Base-by-base conservation (phyloP, 768 basidiomycete species). In the Trametes cubensis region DNA sequence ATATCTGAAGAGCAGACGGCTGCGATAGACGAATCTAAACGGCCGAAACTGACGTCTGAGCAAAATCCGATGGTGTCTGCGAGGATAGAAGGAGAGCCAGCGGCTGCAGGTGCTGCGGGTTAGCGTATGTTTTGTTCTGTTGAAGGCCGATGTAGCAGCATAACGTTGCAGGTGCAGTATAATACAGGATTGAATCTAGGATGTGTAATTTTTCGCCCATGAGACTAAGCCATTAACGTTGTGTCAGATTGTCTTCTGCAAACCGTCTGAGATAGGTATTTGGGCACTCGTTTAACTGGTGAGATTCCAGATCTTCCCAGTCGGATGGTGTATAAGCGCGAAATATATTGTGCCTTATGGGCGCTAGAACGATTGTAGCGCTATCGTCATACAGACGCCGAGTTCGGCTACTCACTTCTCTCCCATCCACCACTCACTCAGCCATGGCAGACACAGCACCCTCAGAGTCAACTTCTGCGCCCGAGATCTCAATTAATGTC, bases 401-500 rank as follows among this genome's bases (percentile, higher is more conserved):
- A 39, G 20, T 10, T 25, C 7, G 13, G 1, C 18, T 14, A 10
- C 62, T 42, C 45, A 25, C 25, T 15, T 55, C 58, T 55, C 50
- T 18, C n/a, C 14, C 21, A n/a, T 28, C 28, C 20, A 41, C 40
- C 23, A 38, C 57, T 48, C 38, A 41, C 39, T 38, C 38, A 41
- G 38, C 58, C 49, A 60, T 60, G 58, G 45, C 63, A 42, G 55
- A 60, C 58, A 57, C 63, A 11, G 44, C 55, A 39, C 51, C 63
- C 4, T 15, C 64, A 39, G 52, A 54, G 46, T 49, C 61, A 28
- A 51, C 65, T 3, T 46, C 62, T 30, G 47, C 65, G 17, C 66
- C 72, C 34, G 74, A 75, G 57, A 71, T 75, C 30, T 66, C 69
- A 51, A 74, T 75, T 60, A 73, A 75, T 59, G 71, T 91, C 72